These are phyloP conservation scores for Ascochyta clinopodiicola DNA, from an alignment of 2,329 filamentous ascomycete species.

Conservation along the genomic window DNA sequence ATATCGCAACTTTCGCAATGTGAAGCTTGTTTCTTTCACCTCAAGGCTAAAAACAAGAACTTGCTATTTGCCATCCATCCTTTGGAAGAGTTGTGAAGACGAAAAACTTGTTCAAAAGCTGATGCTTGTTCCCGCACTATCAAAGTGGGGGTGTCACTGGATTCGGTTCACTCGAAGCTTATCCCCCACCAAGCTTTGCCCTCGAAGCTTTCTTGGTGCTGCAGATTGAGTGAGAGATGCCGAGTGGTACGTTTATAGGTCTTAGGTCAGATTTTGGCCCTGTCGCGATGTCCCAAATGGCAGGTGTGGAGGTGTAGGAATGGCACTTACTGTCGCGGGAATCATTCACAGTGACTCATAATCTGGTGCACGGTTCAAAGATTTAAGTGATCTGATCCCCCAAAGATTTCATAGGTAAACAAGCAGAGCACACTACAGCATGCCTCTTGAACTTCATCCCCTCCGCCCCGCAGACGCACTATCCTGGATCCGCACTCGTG, in stretches of 20 bases:
- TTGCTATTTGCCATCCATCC: too few relatives aligned
- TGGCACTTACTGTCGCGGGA: background rate
- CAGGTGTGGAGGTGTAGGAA: background rate
- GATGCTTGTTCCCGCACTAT: background rate
- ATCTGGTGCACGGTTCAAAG: background rate
- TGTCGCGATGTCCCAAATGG: background rate
- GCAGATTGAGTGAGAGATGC: background rate
- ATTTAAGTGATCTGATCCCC: background rate
- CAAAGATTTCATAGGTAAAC: background rate
- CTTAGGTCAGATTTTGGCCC: background rate
- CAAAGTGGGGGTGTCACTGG: background rate
- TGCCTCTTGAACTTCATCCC: constrained; percentile 34
- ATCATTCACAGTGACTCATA: constrained; percentile 8
- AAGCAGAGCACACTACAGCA: constrained; percentile 11
- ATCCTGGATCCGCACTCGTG: constrained; percentile 39
- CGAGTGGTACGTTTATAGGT: background rate
- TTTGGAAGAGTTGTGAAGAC: background rate
- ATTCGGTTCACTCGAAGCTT: background rate
- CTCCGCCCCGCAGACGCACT: constrained; percentile 32
- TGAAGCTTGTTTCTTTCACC: too few relatives aligned
- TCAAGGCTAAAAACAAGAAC: too few relatives aligned
- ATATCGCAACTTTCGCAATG: too few relatives aligned
- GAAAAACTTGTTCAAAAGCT: background rate
- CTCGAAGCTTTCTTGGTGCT: background rate
- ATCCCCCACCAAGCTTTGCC: constrained; percentile 2